Conservation (phyloP, 208 protist genomes). For the Crithidia fasciculata region DNA sequence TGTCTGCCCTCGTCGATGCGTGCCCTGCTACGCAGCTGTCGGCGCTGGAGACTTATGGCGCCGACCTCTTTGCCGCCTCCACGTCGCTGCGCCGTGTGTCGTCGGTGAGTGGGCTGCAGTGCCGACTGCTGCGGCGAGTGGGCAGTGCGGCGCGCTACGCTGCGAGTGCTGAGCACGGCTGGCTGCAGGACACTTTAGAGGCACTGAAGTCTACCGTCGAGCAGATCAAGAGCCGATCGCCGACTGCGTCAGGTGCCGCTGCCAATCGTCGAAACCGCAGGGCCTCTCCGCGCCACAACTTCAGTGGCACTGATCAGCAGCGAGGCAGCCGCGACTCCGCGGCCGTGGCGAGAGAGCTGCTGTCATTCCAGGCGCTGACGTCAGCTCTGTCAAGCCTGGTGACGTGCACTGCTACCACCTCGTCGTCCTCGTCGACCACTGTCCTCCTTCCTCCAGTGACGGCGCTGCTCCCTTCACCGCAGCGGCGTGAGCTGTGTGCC, state of each 20-base stretch:
- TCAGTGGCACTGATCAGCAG: neutral
- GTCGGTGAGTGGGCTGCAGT: slow-evolving; percentile 67
- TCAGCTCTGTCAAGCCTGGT: slow-evolving; percentile 55
- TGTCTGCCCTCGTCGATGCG: slow-evolving; percentile 31
- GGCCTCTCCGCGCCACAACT: neutral
- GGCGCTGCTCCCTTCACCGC: neutral
- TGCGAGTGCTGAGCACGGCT: slow-evolving; percentile 13
- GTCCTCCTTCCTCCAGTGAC: neutral
- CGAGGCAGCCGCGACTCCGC: neutral
- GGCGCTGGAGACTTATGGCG: slow-evolving; percentile 26
- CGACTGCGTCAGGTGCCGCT: neutral
- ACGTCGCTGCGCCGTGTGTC: slow-evolving; percentile 32
- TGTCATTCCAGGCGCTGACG: slow-evolving; percentile 40
- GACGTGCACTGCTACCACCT: slow-evolving; percentile 17
- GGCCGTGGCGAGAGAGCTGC: slow-evolving; percentile 29
- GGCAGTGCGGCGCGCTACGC: slow-evolving; percentile 20
- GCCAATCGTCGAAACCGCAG: neutral
- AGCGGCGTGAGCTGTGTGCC: slow-evolving; percentile 37
- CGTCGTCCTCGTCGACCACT: neutral
- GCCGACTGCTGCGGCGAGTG: slow-evolving; percentile 53
- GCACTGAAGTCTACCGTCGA: slow-evolving; percentile 17
- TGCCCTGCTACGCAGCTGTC: slow-evolving; percentile 19
- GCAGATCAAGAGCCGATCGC: neutral
- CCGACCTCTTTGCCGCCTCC: slow-evolving; percentile 53
- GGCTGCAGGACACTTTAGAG: slow-evolving; percentile 13